phyloP scores from a whole-genome alignment of 2,329 filamentous ascomycete genomes.

The Pseudogymnoascus sp. region DNA sequence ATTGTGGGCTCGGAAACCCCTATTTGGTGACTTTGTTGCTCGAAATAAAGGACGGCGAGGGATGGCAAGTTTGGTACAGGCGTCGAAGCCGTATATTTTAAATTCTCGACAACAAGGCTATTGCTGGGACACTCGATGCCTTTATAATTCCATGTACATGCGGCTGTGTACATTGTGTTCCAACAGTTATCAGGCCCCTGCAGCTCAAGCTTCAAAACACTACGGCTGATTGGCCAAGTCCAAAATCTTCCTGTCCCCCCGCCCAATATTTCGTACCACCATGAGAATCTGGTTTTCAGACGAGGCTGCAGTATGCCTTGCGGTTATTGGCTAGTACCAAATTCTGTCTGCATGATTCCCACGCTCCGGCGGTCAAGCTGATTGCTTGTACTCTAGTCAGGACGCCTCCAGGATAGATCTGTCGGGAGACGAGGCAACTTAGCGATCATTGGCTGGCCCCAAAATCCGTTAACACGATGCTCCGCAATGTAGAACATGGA shows the following conservation, averaged over 20 bases:
- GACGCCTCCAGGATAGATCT: not conserved
- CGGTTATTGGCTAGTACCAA: not conserved
- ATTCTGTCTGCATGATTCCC: not conserved
- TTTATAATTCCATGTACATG: not conserved
- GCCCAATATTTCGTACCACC: not conserved
- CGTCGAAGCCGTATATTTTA: not conserved
- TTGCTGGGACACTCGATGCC: not conserved
- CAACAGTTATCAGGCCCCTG: not conserved
- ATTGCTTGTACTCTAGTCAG: not conserved
- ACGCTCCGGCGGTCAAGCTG: not conserved
- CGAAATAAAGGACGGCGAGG: not conserved
- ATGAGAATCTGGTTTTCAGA: not conserved
- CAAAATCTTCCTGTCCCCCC: not conserved
- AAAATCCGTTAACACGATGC: not conserved
- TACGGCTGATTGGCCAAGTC: not conserved
- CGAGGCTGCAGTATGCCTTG: not conserved
- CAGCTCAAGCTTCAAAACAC: not conserved
- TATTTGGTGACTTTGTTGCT: not conserved
- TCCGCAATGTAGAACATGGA: not conserved
- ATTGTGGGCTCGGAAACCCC: not conserved
- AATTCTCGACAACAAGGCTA: not conserved
- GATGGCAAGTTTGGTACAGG: not conserved
- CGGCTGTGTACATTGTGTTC: not conserved
- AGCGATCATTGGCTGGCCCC: not conserved
- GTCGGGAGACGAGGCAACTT: not conserved